These are phyloP conservation scores for Talaromyces marneffei DNA, from an alignment of 2,329 filamentous ascomycete species.

Conservation along the genomic window DNA sequence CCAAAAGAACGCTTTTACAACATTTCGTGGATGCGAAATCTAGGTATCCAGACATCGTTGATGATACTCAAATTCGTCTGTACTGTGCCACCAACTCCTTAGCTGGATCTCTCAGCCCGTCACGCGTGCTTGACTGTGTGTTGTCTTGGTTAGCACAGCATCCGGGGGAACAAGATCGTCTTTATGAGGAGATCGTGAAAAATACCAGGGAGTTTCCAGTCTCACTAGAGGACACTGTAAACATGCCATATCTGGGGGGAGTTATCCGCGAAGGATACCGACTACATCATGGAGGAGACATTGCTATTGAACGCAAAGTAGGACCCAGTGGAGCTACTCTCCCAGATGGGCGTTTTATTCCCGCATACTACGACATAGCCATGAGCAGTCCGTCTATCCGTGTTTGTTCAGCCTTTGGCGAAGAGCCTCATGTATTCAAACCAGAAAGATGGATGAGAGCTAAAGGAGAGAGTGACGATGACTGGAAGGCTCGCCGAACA, in stretches of 20 bases:
- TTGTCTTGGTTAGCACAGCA: constrained; percentile 9
- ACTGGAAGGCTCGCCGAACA: not conserved
- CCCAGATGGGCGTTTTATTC: constrained; percentile 6
- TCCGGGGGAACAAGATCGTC: not conserved
- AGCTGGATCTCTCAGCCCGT: constrained; percentile 8
- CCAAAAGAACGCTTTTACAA: constrained; percentile 4
- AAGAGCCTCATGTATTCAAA: constrained; percentile 1
- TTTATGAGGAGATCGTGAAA: not conserved
- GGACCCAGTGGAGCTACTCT: constrained; percentile 2
- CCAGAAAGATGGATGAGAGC: constrained; percentile 7
- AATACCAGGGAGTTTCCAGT: constrained; percentile 1
- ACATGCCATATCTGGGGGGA: constrained; percentile 6
- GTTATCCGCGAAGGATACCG: constrained; percentile 6
- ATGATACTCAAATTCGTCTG: constrained; percentile 9
- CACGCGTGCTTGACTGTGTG: constrained; percentile 6
- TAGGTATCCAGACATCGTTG: constrained; percentile 2
- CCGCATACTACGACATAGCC: constrained; percentile 1
- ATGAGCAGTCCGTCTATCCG: constrained; percentile 9
- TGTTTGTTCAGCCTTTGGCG: constrained; percentile 5
- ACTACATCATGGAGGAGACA: constrained; percentile 9
- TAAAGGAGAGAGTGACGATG: not conserved
- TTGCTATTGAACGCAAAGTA: constrained; percentile 8
- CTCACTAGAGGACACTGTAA: not conserved
- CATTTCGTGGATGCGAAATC: constrained; percentile 10
- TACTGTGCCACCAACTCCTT: constrained; percentile 7